These are phyloP conservation scores for Epicoccum sorghinum DNA, from an alignment of 2,329 filamentous ascomycete genomes.

Conservation along the genomic window DNA sequence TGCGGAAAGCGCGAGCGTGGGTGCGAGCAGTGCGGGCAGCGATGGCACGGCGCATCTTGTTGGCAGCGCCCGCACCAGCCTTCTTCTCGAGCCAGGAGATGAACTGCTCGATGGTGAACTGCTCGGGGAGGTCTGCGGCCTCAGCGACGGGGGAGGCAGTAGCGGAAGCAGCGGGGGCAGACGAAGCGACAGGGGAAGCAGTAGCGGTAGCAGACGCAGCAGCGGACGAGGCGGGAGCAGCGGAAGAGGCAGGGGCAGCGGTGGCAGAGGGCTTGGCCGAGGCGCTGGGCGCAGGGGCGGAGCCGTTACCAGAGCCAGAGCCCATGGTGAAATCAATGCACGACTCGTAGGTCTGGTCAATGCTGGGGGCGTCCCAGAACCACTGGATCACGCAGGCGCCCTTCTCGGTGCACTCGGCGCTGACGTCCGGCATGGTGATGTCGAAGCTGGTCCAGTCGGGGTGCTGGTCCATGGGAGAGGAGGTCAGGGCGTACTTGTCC, in stretches of 20 bases:
- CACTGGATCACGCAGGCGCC: slow-evolving; percentile 65
- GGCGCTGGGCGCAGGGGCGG: slow-evolving; percentile 11
- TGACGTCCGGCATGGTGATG: slow-evolving; percentile 62
- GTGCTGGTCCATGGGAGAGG: slow-evolving; percentile 47
- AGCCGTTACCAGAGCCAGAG: slow-evolving; percentile 27
- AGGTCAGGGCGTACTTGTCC: slow-evolving; percentile 60
- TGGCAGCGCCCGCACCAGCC: slow-evolving; percentile 27
- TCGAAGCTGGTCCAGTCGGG: slow-evolving; percentile 57
- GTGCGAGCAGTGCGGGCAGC: slow-evolving; percentile 29
- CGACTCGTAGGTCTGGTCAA: slow-evolving; percentile 67
- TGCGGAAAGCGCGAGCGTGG: slow-evolving; percentile 39
- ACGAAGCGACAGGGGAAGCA: slow-evolving; percentile 6
- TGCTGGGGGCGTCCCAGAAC: slow-evolving; percentile 64
- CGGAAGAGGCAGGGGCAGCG: slow-evolving; percentile 12
- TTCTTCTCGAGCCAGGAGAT: slow-evolving; percentile 40
- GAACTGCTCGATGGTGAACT: slow-evolving; percentile 44
- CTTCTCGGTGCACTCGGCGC: slow-evolving; percentile 53
- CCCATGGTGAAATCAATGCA: slow-evolving; percentile 65
- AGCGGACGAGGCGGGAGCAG: slow-evolving; percentile 19
- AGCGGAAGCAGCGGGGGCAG: neutral
- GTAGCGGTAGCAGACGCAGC: slow-evolving; percentile 10
- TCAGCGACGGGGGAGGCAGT: neutral
- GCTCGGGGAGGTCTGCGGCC: slow-evolving; percentile 31
- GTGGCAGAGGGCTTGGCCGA: slow-evolving; percentile 9
- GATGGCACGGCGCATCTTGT: slow-evolving; percentile 34